Evolutionary conservation across 257 asterid genomes (phyloP), one percentile per base, ranked within the genome.

Genomic region (Plantago elongata): DNA sequence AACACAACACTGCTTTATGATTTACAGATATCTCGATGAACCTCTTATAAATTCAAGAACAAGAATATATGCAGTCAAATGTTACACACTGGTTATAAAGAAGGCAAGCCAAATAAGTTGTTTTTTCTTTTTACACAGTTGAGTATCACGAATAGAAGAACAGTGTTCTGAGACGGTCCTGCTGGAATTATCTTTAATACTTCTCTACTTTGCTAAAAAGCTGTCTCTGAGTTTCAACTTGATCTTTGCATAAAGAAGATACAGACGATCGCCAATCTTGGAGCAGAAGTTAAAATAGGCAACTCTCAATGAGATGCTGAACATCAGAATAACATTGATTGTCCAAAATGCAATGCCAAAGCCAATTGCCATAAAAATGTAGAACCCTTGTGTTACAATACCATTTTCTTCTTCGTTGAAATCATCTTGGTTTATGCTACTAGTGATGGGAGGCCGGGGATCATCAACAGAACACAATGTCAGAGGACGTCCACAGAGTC

Each of bases 401-500:
- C 50, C 61, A 14, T 60, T 29, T 27, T 60, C 56, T 13, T 51
- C 61, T 22, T 2, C 27, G 7, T 29, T 9, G 0, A 0, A 2
- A 9, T 48, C 5, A 0, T 5, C 57, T 29, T 12, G 9, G 34
- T 51, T 60, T 30, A n/a, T 45, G 10, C 30, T 9, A 17, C 7
- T 9, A 18, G 13, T 7, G 57, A n/a, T 17, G 43, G 62, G 4
- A 37, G 69, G 49, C 27, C 4, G 8, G 18, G 27, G 70, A 2
- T 11, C 29, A 7, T 74, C 74, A 51, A 46, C 51, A 1, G 57
- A 38, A 27, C 77, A 73, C 17, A 40, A 43, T 10, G 16, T 30
- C 3, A 71, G 64, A n/a, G 75, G 81, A 18, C 5, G 49, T 12
- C 82, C 76, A 6, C 82, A 73, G 1, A 77, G 69, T 58, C n/a